Conservation (phyloP, 352 stramenopile genomes). For the Phytopythium chamaehyphon region DNA sequence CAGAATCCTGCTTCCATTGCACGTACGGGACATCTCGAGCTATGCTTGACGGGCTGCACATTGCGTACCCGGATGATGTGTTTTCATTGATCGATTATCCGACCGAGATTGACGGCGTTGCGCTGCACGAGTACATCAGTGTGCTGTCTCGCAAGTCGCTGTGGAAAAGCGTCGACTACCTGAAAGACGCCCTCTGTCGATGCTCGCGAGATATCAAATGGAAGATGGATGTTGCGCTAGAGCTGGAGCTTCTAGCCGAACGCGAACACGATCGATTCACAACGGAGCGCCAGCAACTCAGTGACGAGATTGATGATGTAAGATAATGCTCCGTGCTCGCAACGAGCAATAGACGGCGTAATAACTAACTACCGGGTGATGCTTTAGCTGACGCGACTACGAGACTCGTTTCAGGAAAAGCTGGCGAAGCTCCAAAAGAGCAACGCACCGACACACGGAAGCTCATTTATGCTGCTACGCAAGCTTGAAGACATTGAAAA, state of each 20-base stretch:
- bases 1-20: slow-evolving; percentile 65
- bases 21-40: slow-evolving; percentile 52
- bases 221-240: slow-evolving; percentile 64
- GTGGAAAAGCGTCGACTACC: slow-evolving; percentile 79
- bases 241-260: slow-evolving; percentile 68
- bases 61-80: slow-evolving; percentile 44
- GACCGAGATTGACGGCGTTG: slow-evolving; percentile 46
- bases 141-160: slow-evolving; percentile 51
- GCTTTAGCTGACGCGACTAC: slow-evolving; percentile 46
- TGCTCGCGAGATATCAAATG: slow-evolving; percentile 78
- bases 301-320: slow-evolving; percentile 76
- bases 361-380: background rate
- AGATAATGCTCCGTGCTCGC: background rate
- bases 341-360: background rate
- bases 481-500: slow-evolving; percentile 81
- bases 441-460: slow-evolving; percentile 14
- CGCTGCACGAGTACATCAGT: slow-evolving; percentile 60
- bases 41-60: slow-evolving; percentile 46
- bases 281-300: slow-evolving; percentile 39
- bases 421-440: slow-evolving; percentile 29
- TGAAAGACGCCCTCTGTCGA: slow-evolving; percentile 69
- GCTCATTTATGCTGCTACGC: slow-evolving; percentile 55
- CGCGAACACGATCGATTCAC: slow-evolving; percentile 51
- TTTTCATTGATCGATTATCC: slow-evolving; percentile 80
- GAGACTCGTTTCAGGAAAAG: slow-evolving; percentile 67